Evolutionary conservation across 2,329 filamentous ascomycete genomes (phyloP).

Genomic region (Trichothecium sympodiale): DNA sequence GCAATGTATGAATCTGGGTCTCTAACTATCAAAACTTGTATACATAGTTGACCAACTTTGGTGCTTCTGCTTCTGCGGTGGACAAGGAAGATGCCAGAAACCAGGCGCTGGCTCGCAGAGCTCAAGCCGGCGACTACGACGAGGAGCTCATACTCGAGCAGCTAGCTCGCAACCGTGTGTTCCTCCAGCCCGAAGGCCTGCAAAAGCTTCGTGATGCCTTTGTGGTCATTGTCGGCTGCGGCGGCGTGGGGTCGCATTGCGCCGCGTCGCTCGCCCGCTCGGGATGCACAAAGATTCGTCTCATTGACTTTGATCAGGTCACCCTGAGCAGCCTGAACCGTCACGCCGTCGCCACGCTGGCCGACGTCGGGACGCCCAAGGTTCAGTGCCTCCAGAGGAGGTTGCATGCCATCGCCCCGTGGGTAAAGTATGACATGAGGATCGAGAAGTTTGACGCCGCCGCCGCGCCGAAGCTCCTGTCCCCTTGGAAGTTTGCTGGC

Average conservation of each 20-base stretch:
- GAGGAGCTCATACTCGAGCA: constrained; percentile 88
- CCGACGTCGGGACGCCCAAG: constrained; percentile 88
- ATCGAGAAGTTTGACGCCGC: constrained; percentile 71
- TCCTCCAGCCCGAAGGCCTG: constrained; percentile 74
- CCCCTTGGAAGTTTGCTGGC: constrained; percentile 45
- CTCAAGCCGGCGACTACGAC: constrained; percentile 53
- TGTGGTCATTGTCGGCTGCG: constrained; percentile 82
- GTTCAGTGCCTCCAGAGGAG: constrained; percentile 73
- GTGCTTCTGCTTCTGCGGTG: constrained; percentile 34
- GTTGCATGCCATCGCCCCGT: constrained; percentile 78
- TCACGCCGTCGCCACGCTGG: constrained; percentile 89
- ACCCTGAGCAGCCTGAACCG: constrained; percentile 88
- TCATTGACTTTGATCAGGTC: constrained; percentile 97
- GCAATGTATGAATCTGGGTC: neutral
- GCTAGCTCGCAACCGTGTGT: constrained; percentile 83
- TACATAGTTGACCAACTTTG: constrained; percentile 48
- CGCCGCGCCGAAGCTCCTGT: constrained; percentile 56
- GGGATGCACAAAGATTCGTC: constrained; percentile 74
- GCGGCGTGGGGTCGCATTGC: constrained; percentile 90
- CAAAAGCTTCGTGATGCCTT: constrained; percentile 70
- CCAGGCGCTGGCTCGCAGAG: constrained; percentile 45
- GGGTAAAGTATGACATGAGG: constrained; percentile 79
- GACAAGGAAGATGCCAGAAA: constrained; percentile 54
- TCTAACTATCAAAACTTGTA: constrained; percentile 10
- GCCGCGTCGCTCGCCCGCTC: constrained; percentile 77